Evolutionary conservation across 495 filamentous ascomycete species (phyloP).

Genomic region (Tuber magnatum): DNA sequence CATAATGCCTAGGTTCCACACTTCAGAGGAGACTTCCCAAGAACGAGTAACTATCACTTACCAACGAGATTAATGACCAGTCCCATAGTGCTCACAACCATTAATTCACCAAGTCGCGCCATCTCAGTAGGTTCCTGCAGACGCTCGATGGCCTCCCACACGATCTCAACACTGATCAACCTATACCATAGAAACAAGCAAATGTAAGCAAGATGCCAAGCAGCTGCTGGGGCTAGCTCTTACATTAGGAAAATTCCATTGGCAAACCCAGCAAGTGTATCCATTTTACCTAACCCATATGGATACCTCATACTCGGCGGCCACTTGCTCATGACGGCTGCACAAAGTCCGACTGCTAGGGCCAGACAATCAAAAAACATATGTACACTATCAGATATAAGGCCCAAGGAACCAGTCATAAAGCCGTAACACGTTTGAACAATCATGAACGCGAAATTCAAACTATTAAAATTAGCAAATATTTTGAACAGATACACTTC

Average conservation of each 20-base stretch:
- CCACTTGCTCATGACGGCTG: conserved; percentile 98
- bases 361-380: conserved; percentile 99
- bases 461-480: conserved; percentile 47
- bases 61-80: conserved; percentile 86
- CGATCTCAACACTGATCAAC: conserved; percentile 92
- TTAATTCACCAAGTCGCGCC: conserved; percentile 73
- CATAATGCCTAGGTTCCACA: neutral
- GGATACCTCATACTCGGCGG: conserved; percentile 79
- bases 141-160: conserved; percentile 87
- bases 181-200: conserved; percentile 43
- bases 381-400: conserved; percentile 95
- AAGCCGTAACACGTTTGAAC: conserved; percentile 92
- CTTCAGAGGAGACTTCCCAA: neutral
- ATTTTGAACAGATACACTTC: conserved; percentile 8
- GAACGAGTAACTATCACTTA: conserved; percentile 76
- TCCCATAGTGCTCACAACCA: conserved; percentile 77
- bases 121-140: conserved; percentile 73
- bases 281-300: conserved; percentile 94
- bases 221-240: conserved; percentile 27
- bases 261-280: conserved; percentile 90
- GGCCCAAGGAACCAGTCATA: conserved; percentile 79
- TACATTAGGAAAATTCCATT: conserved; percentile 96
- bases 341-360: conserved; percentile 80
- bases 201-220: neutral
- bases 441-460: conserved; percentile 94